Conservation (phyloP, 306 rosid genomes). For the Luffa acutangula region DNA sequence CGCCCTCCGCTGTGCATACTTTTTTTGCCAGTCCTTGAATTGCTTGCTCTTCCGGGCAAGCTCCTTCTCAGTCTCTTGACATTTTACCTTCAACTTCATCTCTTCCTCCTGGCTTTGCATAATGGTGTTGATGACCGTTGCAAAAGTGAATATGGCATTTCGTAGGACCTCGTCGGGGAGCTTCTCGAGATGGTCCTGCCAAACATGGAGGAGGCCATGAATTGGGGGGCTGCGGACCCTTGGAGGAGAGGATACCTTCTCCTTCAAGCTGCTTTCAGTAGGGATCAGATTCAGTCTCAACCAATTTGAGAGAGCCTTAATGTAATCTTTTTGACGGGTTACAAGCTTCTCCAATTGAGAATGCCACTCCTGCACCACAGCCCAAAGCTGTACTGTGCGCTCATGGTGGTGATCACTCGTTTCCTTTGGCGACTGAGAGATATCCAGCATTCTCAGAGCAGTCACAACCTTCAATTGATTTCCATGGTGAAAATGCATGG, state of each 20-base stretch:
- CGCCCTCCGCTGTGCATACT: conserved; percentile 42
- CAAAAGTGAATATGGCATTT: conserved; percentile 57
- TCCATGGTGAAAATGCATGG: conserved; percentile 47
- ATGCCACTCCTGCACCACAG: conserved; percentile 70
- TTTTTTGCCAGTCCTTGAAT: conserved; percentile 69
- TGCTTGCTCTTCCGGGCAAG: conserved; percentile 53
- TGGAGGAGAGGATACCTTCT: conserved; percentile 91
- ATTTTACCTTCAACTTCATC: conserved; percentile 45
- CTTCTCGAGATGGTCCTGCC: conserved; percentile 74
- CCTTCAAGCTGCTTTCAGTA: conserved; percentile 78
- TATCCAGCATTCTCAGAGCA: conserved; percentile 37
- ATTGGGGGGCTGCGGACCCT: conserved; percentile 57
- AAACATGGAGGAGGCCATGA: conserved; percentile 47
- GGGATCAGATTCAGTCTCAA: conserved; percentile 75
- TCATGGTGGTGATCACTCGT: conserved; percentile 80
- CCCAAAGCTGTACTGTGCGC: conserved; percentile 51
- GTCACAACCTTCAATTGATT: conserved; percentile 30
- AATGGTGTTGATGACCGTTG: conserved; percentile 50
- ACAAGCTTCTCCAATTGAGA: conserved; percentile 53
- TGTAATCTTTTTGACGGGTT: conserved; percentile 57
- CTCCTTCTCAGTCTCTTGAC: conserved; percentile 69
- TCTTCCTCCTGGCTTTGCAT: conserved; percentile 53
- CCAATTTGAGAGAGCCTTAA: conserved; percentile 59
- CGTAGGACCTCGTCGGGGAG: conserved; percentile 68
- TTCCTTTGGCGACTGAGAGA: conserved; percentile 60